Evolutionary conservation across 208 protist genomes (phyloP), one percentile per base, ranked within the genome.

Genomic region (Kentomonas sorsogonicus): DNA sequence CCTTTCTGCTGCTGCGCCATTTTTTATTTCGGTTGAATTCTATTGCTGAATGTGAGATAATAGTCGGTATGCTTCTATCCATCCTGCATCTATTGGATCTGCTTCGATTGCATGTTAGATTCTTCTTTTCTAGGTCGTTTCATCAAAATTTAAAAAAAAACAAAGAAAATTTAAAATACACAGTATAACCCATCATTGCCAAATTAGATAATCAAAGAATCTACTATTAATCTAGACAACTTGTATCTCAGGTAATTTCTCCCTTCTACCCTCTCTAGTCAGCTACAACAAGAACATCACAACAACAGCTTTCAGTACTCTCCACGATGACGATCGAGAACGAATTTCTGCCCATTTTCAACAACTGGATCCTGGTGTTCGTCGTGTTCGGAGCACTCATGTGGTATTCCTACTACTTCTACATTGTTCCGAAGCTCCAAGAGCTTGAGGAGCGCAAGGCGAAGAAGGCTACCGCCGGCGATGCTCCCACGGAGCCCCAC

Each of bases 321-420:
- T 2, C 2, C 0, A 56, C 22, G 0, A 74, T 74, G 67, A 53
- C 55, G 1, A 52, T 62, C 16, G 68, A 74, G 7, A 71, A 78
- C 34, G 75, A 83, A 59, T 83, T 83, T 25, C 43, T 78, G 40
- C 72, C 76, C 0, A 36, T 23, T 9, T 63, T 83, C 20, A 77
- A 83, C 68, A 83, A 56, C 76, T 79, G 76, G 76, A 52, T 56
- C 9, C 72, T 83, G 11, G 11, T 83, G n/a, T 57, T 83, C 25
- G 10, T 53, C 23, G 48, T 77, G 7, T 34, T 79, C 5, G 45
- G 34, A 27, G 16, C 69, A 11, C 15, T 66, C 18, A 15, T 78
- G 7, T 69, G 48, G 26, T 72, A 45, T 18, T 43, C 26, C 33
- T 43, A 59, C 4, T 0, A 36, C 7, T 9, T 70, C 47, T 76